Percentiles rank a stretch among this genome's conserved stretches.
Evolutionary conservation across 148 eudicot species (phyloP).

Genomic region (Rhododendron vialii): DNA sequence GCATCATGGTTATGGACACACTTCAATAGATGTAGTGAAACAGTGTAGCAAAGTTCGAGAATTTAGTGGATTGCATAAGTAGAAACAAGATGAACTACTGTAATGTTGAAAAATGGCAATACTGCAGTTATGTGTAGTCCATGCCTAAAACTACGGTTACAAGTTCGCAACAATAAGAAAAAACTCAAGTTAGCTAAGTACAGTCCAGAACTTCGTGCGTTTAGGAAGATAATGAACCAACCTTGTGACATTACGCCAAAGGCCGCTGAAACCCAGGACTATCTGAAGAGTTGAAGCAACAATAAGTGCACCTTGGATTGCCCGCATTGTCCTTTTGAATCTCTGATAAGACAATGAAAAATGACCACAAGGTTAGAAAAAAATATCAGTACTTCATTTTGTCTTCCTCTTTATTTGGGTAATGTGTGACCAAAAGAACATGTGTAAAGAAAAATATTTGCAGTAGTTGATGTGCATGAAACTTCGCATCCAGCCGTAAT

Average conservation of each 20-base stretch:
- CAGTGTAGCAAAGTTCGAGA: background rate
- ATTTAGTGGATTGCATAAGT: background rate
- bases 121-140: background rate
- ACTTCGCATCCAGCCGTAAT: background rate
- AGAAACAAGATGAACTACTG: background rate
- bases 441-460: background rate
- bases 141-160: background rate
- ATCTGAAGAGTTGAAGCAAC: slow-evolving; percentile 95
- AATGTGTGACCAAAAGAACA: background rate
- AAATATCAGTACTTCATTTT: slow-evolving; percentile 1
- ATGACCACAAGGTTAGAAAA: slow-evolving; percentile 3
- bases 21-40: background rate
- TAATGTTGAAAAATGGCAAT: background rate
- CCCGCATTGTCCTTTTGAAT: slow-evolving; percentile 80
- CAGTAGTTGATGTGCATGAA: background rate
- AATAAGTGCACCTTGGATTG: slow-evolving; percentile 89
- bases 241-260: slow-evolving; percentile 96
- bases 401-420: background rate
- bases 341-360: slow-evolving; percentile 35
- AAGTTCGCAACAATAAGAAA: background rate
- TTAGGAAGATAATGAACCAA: slow-evolving; percentile 18
- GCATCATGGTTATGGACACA: background rate
- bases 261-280: slow-evolving; percentile 96
- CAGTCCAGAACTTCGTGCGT: background rate
- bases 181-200: background rate